Conservation (phyloP, 2,329 filamentous ascomycete species). For the Botryosphaeria dothidea region DNA sequence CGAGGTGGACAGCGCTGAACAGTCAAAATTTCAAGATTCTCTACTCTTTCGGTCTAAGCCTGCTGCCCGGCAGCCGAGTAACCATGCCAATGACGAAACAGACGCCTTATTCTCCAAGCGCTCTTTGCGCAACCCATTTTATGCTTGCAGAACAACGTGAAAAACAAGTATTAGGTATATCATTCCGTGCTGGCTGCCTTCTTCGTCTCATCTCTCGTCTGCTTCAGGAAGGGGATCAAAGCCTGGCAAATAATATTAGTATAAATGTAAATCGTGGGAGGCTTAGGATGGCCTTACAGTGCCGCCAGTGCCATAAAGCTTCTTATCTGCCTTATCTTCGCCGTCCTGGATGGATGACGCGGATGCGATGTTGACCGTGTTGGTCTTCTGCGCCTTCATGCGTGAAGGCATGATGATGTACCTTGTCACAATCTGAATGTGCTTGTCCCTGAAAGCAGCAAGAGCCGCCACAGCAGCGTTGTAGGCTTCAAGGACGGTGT, state of each 20-base stretch:
- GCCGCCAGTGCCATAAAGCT: slow-evolving; percentile 44
- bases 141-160: background rate
- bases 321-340: slow-evolving; percentile 26
- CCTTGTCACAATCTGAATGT: slow-evolving; percentile 53
- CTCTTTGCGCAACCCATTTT: background rate
- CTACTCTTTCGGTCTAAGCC: background rate
- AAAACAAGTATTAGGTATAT: background rate
- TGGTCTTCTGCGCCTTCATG: slow-evolving; percentile 19
- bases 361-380: slow-evolving; percentile 4
- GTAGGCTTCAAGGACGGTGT: slow-evolving; percentile 44
- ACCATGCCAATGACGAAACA: background rate
- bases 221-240: slow-evolving; percentile 55
- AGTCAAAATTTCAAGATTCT: background rate
- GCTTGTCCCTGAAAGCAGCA: slow-evolving; percentile 50
- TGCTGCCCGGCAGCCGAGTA: background rate
- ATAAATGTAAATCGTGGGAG: slow-evolving; percentile 39
- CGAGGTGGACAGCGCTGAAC: background rate
- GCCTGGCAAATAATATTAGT: slow-evolving; percentile 46
- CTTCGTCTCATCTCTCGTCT: slow-evolving; percentile 54
- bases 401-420: slow-evolving; percentile 53
- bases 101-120: background rate
- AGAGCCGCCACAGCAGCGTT: slow-evolving; percentile 49
- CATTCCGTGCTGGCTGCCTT: slow-evolving; percentile 34
- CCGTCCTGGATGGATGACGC: slow-evolving; percentile 21
- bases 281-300: slow-evolving; percentile 28